Percentiles rank a stretch among this genome's conserved stretches.
Evolutionary conservation across 176 grass and related monocot species (phyloP).

Genomic region (Dactylis glomerata): DNA sequence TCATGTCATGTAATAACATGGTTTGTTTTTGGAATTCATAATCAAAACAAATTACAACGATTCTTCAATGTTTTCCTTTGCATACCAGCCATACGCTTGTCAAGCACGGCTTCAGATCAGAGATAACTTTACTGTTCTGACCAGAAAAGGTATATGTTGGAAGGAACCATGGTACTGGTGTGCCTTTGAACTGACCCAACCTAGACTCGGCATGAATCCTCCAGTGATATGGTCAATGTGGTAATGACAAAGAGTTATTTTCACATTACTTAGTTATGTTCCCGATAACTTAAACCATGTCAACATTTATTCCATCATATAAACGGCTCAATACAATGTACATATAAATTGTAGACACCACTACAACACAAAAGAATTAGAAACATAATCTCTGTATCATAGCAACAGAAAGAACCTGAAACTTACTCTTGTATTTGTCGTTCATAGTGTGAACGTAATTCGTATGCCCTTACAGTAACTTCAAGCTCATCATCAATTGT

Average conservation of each 20-base stretch:
- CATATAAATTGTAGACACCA: slow-evolving; percentile 5
- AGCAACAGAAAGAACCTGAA: background rate
- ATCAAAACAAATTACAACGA: background rate
- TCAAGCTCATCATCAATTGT: slow-evolving; percentile 89
- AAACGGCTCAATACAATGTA: background rate
- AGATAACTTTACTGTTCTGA: background rate
- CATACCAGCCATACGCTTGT: slow-evolving; percentile 69
- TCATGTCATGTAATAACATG: slow-evolving; percentile 4
- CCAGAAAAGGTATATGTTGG: background rate
- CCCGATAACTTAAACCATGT: background rate
- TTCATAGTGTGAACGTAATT: slow-evolving; percentile 88
- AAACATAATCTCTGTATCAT: background rate
- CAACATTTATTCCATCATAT: background rate
- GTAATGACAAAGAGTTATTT: background rate
- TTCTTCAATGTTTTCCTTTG: slow-evolving; percentile 27
- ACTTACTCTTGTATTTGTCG: slow-evolving; percentile 88
- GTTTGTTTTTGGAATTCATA: background rate
- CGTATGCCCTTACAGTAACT: slow-evolving; percentile 69
- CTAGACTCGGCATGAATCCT: background rate
- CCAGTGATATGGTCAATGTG: background rate
- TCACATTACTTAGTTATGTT: background rate
- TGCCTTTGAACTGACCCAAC: background rate
- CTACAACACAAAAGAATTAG: background rate
- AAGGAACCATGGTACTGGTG: background rate
- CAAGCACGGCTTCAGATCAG: slow-evolving; percentile 58